These are phyloP conservation scores for Irpex rosettiformis DNA, from an alignment of 1,284 basidiomycete species.

Conservation along the genomic window DNA sequence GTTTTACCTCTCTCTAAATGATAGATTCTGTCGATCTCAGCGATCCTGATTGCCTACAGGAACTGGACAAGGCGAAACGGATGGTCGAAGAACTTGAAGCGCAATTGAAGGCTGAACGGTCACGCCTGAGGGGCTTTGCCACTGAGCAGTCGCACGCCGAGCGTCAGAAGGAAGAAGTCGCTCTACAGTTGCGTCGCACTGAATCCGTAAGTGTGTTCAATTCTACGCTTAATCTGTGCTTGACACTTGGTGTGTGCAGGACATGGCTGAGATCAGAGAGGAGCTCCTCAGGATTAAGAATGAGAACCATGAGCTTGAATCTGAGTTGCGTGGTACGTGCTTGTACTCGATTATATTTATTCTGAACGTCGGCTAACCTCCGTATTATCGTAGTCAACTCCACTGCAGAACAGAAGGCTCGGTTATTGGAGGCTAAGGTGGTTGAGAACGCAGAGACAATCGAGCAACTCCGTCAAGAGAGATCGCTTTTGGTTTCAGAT, in stretches of 20 bases:
- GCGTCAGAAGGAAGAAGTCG: conserved; percentile 58
- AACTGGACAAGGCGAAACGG: conserved; percentile 62
- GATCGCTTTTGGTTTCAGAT: conserved; percentile 59
- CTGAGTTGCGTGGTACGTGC: conserved; percentile 57
- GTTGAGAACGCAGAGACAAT: conserved; percentile 65
- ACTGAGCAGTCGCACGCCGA: conserved; percentile 59
- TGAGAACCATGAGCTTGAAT: conserved; percentile 66
- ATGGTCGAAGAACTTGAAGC: conserved; percentile 66
- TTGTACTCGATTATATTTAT: too few species aligned
- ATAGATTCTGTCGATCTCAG: background rate
- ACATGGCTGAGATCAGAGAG: conserved; percentile 69
- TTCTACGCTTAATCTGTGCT: too few species aligned
- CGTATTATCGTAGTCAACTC: conserved; percentile 59
- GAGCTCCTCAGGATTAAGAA: conserved; percentile 66
- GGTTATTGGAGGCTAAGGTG: conserved; percentile 59
- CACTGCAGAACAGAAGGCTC: conserved; percentile 66
- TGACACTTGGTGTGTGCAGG: conserved; percentile 45
- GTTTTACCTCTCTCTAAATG: conserved; percentile 23
- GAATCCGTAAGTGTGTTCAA: conserved; percentile 60
- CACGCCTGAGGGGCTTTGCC: conserved; percentile 55
- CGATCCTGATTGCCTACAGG: conserved; percentile 37
- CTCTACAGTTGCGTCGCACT: conserved; percentile 60
- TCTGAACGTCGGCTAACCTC: too few species aligned
- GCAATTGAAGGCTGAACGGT: conserved; percentile 64
- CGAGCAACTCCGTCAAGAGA: conserved; percentile 69